These are phyloP conservation scores for Coemansia sp. DNA, from an alignment of 192 early-diverging fungal species.

Conservation along the genomic window DNA sequence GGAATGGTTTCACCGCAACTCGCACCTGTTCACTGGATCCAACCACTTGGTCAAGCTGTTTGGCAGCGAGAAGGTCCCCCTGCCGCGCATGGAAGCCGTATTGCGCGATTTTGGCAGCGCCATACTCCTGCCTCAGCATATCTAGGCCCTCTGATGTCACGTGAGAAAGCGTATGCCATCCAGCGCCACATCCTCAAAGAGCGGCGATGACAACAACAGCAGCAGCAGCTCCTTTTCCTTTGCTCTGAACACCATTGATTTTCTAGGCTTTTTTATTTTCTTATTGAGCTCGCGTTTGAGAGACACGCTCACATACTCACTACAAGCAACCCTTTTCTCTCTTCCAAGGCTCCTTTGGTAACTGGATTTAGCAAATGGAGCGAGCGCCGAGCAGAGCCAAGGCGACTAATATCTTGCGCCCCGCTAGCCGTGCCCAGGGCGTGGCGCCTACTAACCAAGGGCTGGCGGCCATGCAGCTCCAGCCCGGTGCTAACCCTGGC, in stretches of 20 bases:
- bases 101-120: conserved; percentile 34
- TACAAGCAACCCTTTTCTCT: background rate
- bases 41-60: conserved; percentile 48
- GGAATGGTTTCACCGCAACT: conserved; percentile 49
- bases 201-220: background rate
- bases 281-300: background rate
- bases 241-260: background rate
- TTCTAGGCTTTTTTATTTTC: conserved; percentile 1
- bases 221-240: background rate
- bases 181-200: background rate
- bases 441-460: background rate
- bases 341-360: background rate
- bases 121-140: conserved; percentile 23
- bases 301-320: background rate
- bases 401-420: conserved; percentile 50
- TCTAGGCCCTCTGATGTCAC: background rate
- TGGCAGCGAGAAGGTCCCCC: conserved; percentile 26
- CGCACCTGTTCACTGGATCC: conserved; percentile 41
- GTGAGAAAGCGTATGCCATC: background rate
- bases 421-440: conserved; percentile 45
- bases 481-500: background rate
- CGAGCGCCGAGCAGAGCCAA: conserved; percentile 49
- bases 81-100: conserved; percentile 23
- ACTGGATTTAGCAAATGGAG: conserved; percentile 27
- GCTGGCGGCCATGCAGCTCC: conserved; percentile 3